Evolutionary conservation across 495 filamentous ascomycete species (phyloP).

Genomic region (Hypoxylon fragiforme): DNA sequence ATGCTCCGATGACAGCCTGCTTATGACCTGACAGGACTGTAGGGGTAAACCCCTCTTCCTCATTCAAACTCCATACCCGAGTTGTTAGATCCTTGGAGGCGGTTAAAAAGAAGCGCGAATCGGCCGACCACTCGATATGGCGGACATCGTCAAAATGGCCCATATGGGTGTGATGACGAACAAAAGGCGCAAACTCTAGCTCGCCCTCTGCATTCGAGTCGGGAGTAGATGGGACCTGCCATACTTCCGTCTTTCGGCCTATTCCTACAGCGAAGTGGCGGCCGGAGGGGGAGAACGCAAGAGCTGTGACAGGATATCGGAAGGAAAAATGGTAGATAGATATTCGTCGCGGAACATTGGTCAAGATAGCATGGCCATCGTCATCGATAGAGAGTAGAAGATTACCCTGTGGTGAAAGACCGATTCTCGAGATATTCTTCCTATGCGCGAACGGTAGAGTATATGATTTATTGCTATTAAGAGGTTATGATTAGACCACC

Average conservation of each 20-base stretch:
- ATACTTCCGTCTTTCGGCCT: constrained; percentile 85
- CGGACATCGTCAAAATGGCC: constrained; percentile 87
- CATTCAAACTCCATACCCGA: constrained; percentile 89
- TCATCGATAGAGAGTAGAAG: constrained; percentile 90
- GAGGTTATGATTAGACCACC: constrained; percentile 31
- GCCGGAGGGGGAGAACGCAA: constrained; percentile 91
- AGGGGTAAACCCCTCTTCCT: constrained; percentile 83
- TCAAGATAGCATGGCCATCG: constrained; percentile 89
- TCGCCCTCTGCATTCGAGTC: constrained; percentile 76
- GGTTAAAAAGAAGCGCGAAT: constrained; percentile 91
- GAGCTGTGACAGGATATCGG: constrained; percentile 75
- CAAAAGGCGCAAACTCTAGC: constrained; percentile 92
- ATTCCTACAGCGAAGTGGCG: constrained; percentile 85
- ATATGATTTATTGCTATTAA: constrained; percentile 84
- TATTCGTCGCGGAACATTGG: constrained; percentile 82
- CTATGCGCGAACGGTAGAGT: constrained; percentile 94
- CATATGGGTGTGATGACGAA: constrained; percentile 80
- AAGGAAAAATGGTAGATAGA: constrained; percentile 93
- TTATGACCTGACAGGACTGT: constrained; percentile 88
- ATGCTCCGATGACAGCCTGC: constrained; percentile 82
- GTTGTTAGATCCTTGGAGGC: constrained; percentile 90
- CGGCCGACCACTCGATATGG: constrained; percentile 88
- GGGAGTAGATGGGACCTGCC: constrained; percentile 90
- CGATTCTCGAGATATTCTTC: constrained; percentile 85
- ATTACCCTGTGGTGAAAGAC: constrained; percentile 85